These are phyloP conservation scores for Cladosporium austrohemisphaericum DNA, from an alignment of 2,329 filamentous ascomycete genomes.

Conservation along the genomic window DNA sequence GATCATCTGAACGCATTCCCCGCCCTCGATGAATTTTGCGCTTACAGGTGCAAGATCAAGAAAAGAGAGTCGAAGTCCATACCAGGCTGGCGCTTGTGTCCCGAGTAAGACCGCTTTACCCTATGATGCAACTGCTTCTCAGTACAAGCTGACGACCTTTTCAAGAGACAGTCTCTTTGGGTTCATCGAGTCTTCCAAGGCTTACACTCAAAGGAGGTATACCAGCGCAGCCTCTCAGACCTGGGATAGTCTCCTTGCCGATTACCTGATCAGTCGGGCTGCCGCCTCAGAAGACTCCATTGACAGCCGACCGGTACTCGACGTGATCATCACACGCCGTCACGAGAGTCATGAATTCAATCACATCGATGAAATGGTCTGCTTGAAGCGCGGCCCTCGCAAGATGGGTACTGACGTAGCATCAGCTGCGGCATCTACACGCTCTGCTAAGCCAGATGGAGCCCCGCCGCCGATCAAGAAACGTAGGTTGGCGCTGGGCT, in stretches of 20 bases:
- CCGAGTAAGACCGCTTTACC: not conserved
- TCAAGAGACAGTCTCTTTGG: not conserved
- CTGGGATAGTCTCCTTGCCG: not conserved
- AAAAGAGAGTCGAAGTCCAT: not conserved
- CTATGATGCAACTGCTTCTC: too few species aligned
- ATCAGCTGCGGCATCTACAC: not conserved
- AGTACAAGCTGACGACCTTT: not conserved
- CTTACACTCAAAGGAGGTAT: not conserved
- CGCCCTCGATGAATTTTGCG: constrained; percentile 18
- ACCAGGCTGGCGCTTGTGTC: not conserved
- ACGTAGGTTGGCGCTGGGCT: constrained; percentile 16
- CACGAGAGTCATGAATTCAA: not conserved
- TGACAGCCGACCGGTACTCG: not conserved
- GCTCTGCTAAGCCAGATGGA: too few species aligned
- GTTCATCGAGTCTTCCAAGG: not conserved
- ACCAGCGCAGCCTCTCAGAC: too few species aligned
- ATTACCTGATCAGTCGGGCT: not conserved
- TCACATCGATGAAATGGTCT: not conserved
- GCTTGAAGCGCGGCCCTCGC: constrained; percentile 1
- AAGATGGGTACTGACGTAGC: too few species aligned
- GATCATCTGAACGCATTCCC: constrained; percentile 20
- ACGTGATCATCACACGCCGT: not conserved
- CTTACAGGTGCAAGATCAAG: constrained; percentile 3
- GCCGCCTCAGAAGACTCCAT: not conserved
- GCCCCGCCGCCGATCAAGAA: constrained; percentile 9